Evolutionary conservation across 1,139 yeast species (phyloP), one percentile per base, ranked within the genome.

Genomic region (Protomyces pachydermus): DNA sequence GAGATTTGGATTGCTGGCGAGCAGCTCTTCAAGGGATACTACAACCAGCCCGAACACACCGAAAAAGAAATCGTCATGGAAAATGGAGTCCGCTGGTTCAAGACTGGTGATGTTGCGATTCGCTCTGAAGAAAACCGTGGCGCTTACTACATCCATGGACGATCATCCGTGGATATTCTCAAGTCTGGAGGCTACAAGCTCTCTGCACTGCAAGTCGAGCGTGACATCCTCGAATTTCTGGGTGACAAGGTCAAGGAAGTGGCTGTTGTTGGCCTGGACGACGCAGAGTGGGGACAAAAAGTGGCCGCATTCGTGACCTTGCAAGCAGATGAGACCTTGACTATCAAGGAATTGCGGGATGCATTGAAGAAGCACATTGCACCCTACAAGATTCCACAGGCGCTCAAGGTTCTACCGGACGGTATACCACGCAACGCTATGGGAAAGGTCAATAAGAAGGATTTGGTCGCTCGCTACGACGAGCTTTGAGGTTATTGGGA

Each of bases 91-190:
- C 42, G 62, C 45, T 76, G 78, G 78, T 75, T 75, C 68, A 69
- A 71, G 56, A 75, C 78, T 18, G 78, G 78, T 23, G 78, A 76
- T 65, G 73, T 76, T 60, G 78, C 75, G n/a, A 66, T 71, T 10
- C 61, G 62, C 20, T 53, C 55, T 5, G 25, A 53, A 34, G 75
- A 74, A 52, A 65, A 65, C 3, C 64, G 60, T 2, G 75, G 74
- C 14, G 69, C 73, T 54, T 69, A 73, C 65, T 71, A 68, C 62
- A 74, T 75, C 60, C 70, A 73, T 38, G 78, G 78, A 9, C 71
- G 78, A 25, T 73, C 74, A 46, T 72, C 76, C 46, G 75, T 76
- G 76, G 79, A 76, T 66, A 75, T 65, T 50, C 60, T 65, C 56
- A 65, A 66, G 51, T 65, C 64, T 28, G 66, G 67, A 5, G 67